A percentile compares a stretch with the other conserved stretches of the same genome.
Evolutionary conservation across 2,329 filamentous ascomycete species (phyloP).

Genomic region (Colletotrichum plurivorum): DNA sequence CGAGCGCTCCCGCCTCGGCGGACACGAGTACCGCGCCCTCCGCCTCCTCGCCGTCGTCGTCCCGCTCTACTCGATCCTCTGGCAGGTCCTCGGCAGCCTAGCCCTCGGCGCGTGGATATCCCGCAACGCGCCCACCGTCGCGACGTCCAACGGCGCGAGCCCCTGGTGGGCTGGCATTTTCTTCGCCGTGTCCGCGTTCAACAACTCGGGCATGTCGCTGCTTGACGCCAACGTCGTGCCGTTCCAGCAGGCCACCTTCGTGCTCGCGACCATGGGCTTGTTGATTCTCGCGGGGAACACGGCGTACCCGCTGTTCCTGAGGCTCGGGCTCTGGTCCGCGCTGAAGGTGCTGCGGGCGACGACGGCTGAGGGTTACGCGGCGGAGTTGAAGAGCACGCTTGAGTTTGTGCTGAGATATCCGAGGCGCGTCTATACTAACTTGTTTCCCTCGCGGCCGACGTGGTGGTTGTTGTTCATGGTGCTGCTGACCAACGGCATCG

Average conservation of each 20-base stretch:
- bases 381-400: constrained; percentile 63
- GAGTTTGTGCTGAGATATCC: constrained; percentile 70
- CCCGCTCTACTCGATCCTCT: constrained; percentile 71
- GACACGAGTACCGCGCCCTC: constrained; percentile 75
- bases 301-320: constrained; percentile 74
- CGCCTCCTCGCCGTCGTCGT: constrained; percentile 71
- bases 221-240: constrained; percentile 76
- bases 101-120: constrained; percentile 74
- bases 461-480: constrained; percentile 77
- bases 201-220: constrained; percentile 79
- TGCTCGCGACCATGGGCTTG: constrained; percentile 67
- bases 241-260: constrained; percentile 67
- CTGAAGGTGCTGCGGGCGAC: constrained; percentile 56
- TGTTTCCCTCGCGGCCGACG: constrained; percentile 75
- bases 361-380: constrained; percentile 52
- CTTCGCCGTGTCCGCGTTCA: constrained; percentile 77
- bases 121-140: constrained; percentile 62
- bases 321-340: constrained; percentile 70
- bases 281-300: constrained; percentile 77
- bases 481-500: constrained; percentile 71
- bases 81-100: constrained; percentile 72
- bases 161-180: constrained; percentile 80
- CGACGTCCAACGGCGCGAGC: constrained; percentile 69
- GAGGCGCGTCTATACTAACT: constrained; percentile 71
- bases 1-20: constrained; percentile 71